These are phyloP conservation scores for Glycine soja DNA, from an alignment of 306 rosid genomes.

Conservation along the genomic window DNA sequence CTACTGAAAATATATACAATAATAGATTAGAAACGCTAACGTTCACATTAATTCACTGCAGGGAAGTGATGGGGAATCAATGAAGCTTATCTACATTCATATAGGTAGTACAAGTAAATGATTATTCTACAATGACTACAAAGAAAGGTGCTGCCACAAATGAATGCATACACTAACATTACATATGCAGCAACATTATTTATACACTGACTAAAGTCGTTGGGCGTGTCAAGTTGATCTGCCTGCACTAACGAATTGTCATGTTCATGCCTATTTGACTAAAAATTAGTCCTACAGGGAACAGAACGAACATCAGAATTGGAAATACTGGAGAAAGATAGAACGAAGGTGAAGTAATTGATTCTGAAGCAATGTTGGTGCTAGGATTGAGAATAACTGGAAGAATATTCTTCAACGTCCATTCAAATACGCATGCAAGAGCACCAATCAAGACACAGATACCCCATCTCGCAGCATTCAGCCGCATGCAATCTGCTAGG, in stretches of 20 bases:
- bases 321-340: constrained; percentile 26
- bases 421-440: constrained; percentile 49
- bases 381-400: not conserved
- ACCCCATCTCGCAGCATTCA: constrained; percentile 62
- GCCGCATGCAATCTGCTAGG: constrained; percentile 39
- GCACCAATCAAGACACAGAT: constrained; percentile 57
- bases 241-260: constrained; percentile 4
- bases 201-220: not conserved
- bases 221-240: not conserved
- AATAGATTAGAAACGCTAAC: not conserved
- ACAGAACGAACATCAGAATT: constrained; percentile 44
- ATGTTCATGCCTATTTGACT: constrained; percentile 8
- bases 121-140: not conserved
- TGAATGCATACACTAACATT: not conserved
- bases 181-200: not conserved
- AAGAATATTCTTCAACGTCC: constrained; percentile 36
- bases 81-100: not conserved
- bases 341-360: constrained; percentile 22
- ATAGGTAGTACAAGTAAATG: not conserved
- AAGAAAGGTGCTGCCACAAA: not conserved
- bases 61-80: not conserved
- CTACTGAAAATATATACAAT: not conserved
- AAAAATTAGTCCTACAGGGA: constrained; percentile 36
- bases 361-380: not conserved
- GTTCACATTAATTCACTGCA: not conserved